These are phyloP conservation scores for Cladosporium colombiae DNA, from an alignment of 2,329 filamentous ascomycete genomes.

Conservation along the genomic window DNA sequence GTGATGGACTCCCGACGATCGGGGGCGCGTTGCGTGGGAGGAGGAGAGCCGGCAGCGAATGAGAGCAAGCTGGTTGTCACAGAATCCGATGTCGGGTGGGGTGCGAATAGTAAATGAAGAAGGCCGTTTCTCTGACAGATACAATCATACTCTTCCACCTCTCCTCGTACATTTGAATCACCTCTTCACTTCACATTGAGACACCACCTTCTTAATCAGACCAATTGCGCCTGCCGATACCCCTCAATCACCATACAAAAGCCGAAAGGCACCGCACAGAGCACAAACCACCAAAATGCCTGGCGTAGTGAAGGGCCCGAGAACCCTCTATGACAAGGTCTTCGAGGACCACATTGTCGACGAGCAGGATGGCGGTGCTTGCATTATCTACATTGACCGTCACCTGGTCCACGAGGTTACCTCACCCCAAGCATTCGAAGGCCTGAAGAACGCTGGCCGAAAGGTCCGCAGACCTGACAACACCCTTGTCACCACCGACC, in stretches of 20 bases:
- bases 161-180: neutral
- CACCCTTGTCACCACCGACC: conserved; percentile 93
- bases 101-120: conserved; percentile 6
- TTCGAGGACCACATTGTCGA: conserved; percentile 92
- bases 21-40: neutral
- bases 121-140: conserved; percentile 1
- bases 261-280: neutral
- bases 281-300: conserved; percentile 30
- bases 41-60: conserved; percentile 9
- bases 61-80: conserved; percentile 16
- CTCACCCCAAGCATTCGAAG: conserved; percentile 97
- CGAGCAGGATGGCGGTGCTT: conserved; percentile 89
- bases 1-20: conserved; percentile 6
- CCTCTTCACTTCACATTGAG: neutral
- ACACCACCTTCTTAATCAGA: neutral
- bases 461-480: conserved; percentile 92
- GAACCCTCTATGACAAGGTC: conserved; percentile 82
- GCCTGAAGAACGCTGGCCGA: conserved; percentile 83
- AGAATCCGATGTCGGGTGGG: conserved; percentile 18
- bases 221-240: neutral
- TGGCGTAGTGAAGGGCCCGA: conserved; percentile 35
- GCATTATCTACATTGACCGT: conserved; percentile 91
- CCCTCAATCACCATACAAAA: neutral
- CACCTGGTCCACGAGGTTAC: conserved; percentile 99
- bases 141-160: neutral